Base-by-base conservation (phyloP, 345 rosid genomes). In the Dipteronia sinensis region DNA sequence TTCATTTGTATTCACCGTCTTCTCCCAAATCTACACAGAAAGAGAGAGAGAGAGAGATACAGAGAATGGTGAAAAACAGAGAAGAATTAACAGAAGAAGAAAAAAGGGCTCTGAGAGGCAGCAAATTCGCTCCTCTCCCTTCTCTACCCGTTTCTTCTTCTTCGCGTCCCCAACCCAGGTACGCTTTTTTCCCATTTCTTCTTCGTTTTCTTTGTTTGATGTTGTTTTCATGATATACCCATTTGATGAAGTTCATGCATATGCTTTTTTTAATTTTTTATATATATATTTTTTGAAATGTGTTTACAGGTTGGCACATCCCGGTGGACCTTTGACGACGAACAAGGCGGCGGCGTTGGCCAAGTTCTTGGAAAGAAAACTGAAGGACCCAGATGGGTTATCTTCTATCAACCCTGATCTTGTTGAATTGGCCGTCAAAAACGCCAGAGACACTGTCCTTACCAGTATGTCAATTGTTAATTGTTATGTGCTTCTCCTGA, bases 41-140 rank as follows among this genome's bases (percentile, higher is more conserved):
- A 46, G 49, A 11, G 49, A 10, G 46, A 4, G 46, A 7, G 75
- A 59, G 65, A 79, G 79, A 51, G 76, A 74, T 63, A 55, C 80
- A 44, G 76, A 80, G 66, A 49, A 72, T 72, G 83, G 83, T 27
- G 53, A 79, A 71, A 77, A 80, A 80, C 61, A 83, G 59, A 27
- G 92, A 90, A 77, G 90, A 78, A 68, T 86, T 94, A 49, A 92
- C 88, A 83, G 99, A 96, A 85, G 98, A 96, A 79, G 99, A 92
- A 75, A 90, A 82, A 78, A 89, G 63, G 82, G 99, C 98, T 71
- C 90, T 96, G 2, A 87, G 99, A 73, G 99, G 98, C 72, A 96
- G 98, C 94, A 96, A 96, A 76, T 96, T 96, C 82, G 97, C 97
- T 64, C 97, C 99, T 22, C 95, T 96, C 9, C 93, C 92, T 67